phyloP scores from a whole-genome alignment of 2,329 filamentous ascomycete species.

The Chaetomiaceae sp. region DNA sequence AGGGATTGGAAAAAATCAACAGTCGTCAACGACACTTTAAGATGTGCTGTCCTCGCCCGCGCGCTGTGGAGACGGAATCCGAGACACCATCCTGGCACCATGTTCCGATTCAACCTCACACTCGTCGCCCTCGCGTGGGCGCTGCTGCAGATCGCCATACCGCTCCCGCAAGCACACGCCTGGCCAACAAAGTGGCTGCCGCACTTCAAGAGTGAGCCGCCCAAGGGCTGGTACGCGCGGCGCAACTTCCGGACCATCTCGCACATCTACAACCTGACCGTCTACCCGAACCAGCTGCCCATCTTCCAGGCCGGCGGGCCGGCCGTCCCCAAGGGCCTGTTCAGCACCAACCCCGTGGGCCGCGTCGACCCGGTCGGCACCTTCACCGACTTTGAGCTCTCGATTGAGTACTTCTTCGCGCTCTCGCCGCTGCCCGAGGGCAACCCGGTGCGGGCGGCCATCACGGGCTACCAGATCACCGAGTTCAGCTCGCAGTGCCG shows the following conservation, averaged over 20 bases:
- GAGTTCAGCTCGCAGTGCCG: slow-evolving; percentile 34
- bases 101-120: slow-evolving; percentile 7
- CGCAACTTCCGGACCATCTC: slow-evolving; percentile 37
- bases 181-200: slow-evolving; percentile 8
- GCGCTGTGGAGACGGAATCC: background rate
- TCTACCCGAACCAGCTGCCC: slow-evolving; percentile 36
- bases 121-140: slow-evolving; percentile 1
- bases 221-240: slow-evolving; percentile 11
- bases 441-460: slow-evolving; percentile 29
- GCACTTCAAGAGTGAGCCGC: slow-evolving; percentile 9
- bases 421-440: slow-evolving; percentile 34
- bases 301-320: slow-evolving; percentile 33
- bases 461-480: slow-evolving; percentile 32
- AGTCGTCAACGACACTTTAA: background rate
- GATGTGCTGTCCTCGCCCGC: background rate
- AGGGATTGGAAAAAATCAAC: slow-evolving; percentile 11
- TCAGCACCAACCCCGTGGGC: slow-evolving; percentile 35
- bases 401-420: slow-evolving; percentile 43
- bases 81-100: slow-evolving; percentile 1
- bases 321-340: slow-evolving; percentile 37
- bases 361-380: slow-evolving; percentile 40
- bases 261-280: slow-evolving; percentile 38
- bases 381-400: slow-evolving; percentile 39
- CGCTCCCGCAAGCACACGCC: slow-evolving; percentile 4
- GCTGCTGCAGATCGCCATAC: background rate